Base-by-base conservation (phyloP, 805 yeast genomes). In the Wickerhamiella allomyrinae region DNA sequence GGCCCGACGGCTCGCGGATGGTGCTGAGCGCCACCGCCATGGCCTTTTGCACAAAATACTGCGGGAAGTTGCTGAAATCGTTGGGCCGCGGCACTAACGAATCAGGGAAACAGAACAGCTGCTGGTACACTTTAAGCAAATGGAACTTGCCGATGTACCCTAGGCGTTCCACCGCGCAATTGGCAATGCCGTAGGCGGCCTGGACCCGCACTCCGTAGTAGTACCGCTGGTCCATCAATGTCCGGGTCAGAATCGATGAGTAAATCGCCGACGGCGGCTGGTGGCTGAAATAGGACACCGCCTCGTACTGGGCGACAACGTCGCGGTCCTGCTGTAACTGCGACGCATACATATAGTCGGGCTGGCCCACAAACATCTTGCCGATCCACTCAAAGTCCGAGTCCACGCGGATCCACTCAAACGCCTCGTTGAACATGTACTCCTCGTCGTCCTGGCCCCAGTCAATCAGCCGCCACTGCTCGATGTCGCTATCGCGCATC, bases 381-480 rank as follows among this genome's bases (percentile, higher is more conserved):
- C 94, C 84, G 39, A 91, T 79, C 99, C 99, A 91, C 58, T 91
- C 98, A 54, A 79, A 82, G 58, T 91, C 99, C 0, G 96, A 87
- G 62, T 91, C 99, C n/a, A 89, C 83, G 52, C 99, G 69, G 29
- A 91, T 70, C 99, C 99, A 91, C 54, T 91, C 98, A 60, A 86
- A 91, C 0, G 95, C 95, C 53, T 89, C 96, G 52, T 74, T 76
- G 19, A 73, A 68, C 65, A 74, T 68, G 33, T 65, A 64, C 34
- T 78, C 86, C 45, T 77, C 87, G 40, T 79, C 86, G 23, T 77
- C 78, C 37, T 70, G 70, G 11, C 71, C 65, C 73, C 83, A 76
- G 34, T 84, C 94, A 1, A 72, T 67, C 9, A 85, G 65, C 13
- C 69, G 67, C 97, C 97, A 89, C 25, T 71, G 70, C 9, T 60